Conservation (phyloP, 2,329 filamentous ascomycete genomes). For the Magnaporthiopsis rhizophila region DNA sequence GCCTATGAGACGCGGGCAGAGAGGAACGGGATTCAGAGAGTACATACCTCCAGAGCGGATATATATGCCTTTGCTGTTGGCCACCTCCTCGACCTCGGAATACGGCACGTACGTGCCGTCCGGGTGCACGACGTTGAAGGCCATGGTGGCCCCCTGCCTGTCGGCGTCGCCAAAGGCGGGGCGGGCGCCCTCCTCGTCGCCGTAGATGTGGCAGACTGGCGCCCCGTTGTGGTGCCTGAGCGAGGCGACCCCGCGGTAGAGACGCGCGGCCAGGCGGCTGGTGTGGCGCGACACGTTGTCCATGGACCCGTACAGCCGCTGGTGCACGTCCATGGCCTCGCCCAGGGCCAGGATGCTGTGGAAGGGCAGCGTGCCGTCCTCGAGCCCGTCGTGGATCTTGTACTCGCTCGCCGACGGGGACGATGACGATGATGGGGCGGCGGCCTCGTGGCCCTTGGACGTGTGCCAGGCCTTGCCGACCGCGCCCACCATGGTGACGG, state of each 20-base stretch:
- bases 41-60: conserved; percentile 50
- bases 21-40: too few relatives aligned
- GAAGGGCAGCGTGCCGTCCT: conserved; percentile 60
- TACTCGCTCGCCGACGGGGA: conserved; percentile 22
- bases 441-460: conserved; percentile 36
- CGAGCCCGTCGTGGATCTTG: conserved; percentile 50
- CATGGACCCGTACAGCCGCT: conserved; percentile 49
- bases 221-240: conserved; percentile 46
- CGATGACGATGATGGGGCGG: conserved; percentile 3
- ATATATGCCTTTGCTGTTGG: conserved; percentile 48
- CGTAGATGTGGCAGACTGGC: conserved; percentile 45
- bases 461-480: conserved; percentile 45
- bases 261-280: conserved; percentile 37
- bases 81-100: conserved; percentile 48
- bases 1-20: too few relatives aligned
- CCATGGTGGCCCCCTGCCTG: conserved; percentile 52
- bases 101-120: conserved; percentile 48
- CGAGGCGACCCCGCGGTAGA: conserved; percentile 38
- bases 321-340: conserved; percentile 49
- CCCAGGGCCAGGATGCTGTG: conserved; percentile 56
- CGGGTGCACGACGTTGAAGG: conserved; percentile 51
- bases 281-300: conserved; percentile 51
- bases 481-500: conserved; percentile 51
- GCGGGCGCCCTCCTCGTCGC: conserved; percentile 12
- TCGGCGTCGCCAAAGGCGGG: conserved; percentile 39